Evolutionary conservation across 768 basidiomycete species (phyloP).

Genomic region (Phlegmacium glaucopus): DNA sequence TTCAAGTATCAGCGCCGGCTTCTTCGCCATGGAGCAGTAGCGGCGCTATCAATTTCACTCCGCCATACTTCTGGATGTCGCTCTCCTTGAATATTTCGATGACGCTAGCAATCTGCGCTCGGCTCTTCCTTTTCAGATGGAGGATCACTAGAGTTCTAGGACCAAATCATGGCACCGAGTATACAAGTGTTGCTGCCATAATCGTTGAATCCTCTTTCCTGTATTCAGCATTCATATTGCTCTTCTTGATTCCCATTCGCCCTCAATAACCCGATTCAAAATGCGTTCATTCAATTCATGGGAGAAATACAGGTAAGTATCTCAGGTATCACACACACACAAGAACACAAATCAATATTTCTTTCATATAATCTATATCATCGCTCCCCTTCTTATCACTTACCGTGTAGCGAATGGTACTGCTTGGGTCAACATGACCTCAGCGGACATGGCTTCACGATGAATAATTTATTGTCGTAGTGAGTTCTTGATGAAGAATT

Average conservation of each 20-base stretch:
- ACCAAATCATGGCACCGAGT: constrained; percentile 28
- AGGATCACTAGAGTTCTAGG: constrained; percentile 26
- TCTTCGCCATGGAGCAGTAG: constrained; percentile 18
- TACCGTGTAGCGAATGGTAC: constrained; percentile 4
- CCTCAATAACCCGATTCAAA: constrained; percentile 26
- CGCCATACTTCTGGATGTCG: too few species aligned
- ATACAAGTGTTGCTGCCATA: constrained; percentile 31
- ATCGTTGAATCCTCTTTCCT: constrained; percentile 40
- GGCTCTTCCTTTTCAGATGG: constrained; percentile 29
- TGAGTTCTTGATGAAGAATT: too few species aligned
- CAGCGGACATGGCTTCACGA: neutral
- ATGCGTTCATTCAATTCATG: constrained; percentile 2
- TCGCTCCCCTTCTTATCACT: constrained; percentile 4
- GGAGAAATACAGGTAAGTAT: constrained; percentile 1
- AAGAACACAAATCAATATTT: too few species aligned
- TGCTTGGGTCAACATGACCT: neutral
- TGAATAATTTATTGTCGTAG: too few species aligned
- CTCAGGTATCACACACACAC: neutral
- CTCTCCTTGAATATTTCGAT: constrained; percentile 38
- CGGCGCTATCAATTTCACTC: constrained; percentile 31
- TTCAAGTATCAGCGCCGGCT: constrained; percentile 10
- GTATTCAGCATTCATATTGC: constrained; percentile 33
- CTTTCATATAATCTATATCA: constrained; percentile 1
- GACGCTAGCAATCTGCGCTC: constrained; percentile 30
- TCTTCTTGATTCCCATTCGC: constrained; percentile 38